Percentiles rank a stretch among this genome's conserved stretches.
phyloP scores from a whole-genome alignment of 1,284 basidiomycete species.

The Marasmius sp. region DNA sequence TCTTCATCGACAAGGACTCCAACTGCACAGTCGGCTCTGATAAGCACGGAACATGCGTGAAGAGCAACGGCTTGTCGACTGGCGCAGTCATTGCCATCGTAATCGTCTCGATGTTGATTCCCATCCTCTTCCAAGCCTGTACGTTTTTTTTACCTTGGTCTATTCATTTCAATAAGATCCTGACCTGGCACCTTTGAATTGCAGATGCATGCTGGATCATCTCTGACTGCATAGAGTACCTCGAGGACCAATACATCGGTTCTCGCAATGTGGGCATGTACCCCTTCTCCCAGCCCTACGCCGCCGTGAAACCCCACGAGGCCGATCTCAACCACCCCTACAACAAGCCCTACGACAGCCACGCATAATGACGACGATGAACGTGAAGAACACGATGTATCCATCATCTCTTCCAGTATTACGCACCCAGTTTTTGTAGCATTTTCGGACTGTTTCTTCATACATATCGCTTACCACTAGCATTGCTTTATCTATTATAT shows the following conservation, averaged over 20 bases:
- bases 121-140: slow-evolving; percentile 11
- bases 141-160: background rate
- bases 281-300: slow-evolving; percentile 1
- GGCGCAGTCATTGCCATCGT: slow-evolving; percentile 6
- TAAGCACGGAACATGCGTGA: slow-evolving; percentile 4
- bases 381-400: background rate
- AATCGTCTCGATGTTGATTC: slow-evolving; percentile 4
- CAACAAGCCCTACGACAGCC: background rate
- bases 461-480: background rate
- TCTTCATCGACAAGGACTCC: slow-evolving; percentile 6
- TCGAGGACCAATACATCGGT: background rate
- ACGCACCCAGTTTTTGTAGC: too few relatives aligned
- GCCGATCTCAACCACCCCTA: background rate
- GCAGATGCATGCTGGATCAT: slow-evolving; percentile 1
- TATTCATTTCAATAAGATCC: background rate
- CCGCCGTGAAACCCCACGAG: background rate
- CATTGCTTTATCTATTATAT: background rate
- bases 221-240: background rate
- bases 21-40: slow-evolving; percentile 3
- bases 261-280: background rate
- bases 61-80: slow-evolving; percentile 3
- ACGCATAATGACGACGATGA: background rate
- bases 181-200: background rate
- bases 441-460: too few relatives aligned
- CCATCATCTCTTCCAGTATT: background rate